Evolutionary conservation across 768 basidiomycete genomes (phyloP).

Genomic region (Mycena polygramma): DNA sequence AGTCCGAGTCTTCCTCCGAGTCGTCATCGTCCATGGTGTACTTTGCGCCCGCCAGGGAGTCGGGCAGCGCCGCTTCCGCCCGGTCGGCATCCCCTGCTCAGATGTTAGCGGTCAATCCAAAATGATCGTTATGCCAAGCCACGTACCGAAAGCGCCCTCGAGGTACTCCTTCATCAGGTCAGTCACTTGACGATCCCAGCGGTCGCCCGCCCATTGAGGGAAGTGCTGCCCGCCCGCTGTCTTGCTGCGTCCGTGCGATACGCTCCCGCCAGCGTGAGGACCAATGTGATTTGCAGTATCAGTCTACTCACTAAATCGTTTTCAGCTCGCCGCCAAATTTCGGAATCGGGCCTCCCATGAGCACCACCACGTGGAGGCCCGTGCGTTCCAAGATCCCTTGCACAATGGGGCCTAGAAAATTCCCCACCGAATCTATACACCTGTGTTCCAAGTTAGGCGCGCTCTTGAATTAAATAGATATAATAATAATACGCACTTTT

Average conservation of each 20-base stretch:
- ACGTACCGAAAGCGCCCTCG: slow-evolving; percentile 11
- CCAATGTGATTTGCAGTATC: not conserved
- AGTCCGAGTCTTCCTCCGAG: not conserved
- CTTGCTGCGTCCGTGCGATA: not conserved
- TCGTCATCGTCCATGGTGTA: not conserved
- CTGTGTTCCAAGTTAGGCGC: not conserved
- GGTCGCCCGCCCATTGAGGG: not conserved
- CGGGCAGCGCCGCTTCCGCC: no score
- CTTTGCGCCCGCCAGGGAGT: no score
- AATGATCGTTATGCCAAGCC: no score
- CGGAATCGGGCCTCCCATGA: slow-evolving; percentile 24
- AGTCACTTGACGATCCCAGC: not conserved
- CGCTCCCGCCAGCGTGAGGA: not conserved
- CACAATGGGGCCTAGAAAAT: slow-evolving; percentile 11
- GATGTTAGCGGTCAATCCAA: no score
- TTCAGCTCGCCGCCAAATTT: slow-evolving; percentile 10
- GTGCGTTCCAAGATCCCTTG: slow-evolving; percentile 15
- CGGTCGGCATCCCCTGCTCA: no score
- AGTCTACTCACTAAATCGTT: slow-evolving; percentile 13
- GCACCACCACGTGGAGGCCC: slow-evolving; percentile 4
- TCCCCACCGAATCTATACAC: slow-evolving; percentile 11
- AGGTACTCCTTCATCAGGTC: slow-evolving; percentile 19
- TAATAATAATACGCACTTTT: slow-evolving; percentile 5
- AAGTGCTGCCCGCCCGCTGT: not conserved
- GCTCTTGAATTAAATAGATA: no score